These are phyloP conservation scores for Caulochytrium protostelioides DNA, from an alignment of 371 early-diverging fungal species.

Conservation along the genomic window DNA sequence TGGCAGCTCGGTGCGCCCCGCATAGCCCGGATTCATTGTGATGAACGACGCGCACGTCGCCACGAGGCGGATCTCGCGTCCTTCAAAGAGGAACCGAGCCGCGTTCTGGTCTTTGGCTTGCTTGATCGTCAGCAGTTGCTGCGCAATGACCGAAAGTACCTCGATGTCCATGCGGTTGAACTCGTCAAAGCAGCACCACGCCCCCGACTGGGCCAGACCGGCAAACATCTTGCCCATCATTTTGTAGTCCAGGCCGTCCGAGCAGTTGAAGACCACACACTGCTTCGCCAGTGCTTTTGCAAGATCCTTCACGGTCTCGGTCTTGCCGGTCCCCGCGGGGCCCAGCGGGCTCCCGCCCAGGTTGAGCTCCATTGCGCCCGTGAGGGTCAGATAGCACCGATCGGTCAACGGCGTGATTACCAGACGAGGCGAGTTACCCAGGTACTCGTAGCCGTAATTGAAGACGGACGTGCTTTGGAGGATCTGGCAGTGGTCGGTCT, in stretches of 20 bases:
- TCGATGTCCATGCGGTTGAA: conserved; percentile 40
- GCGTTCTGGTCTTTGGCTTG: conserved; percentile 28
- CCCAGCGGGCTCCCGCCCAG: conserved; percentile 34
- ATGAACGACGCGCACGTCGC: conserved; percentile 36
- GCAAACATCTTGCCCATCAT: conserved; percentile 43
- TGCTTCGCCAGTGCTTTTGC: conserved; percentile 32
- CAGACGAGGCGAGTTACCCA: conserved; percentile 26
- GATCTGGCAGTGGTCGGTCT: conserved; percentile 25
- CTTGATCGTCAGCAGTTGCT: conserved; percentile 33
- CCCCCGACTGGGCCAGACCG: conserved; percentile 29
- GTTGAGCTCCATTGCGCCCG: conserved; percentile 31
- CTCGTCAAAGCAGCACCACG: conserved; percentile 44
- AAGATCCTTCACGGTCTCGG: conserved; percentile 36
- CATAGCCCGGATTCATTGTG: conserved; percentile 40
- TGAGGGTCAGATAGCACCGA: conserved; percentile 28
- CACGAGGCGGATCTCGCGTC: conserved; percentile 30
- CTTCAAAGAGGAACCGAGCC: conserved; percentile 29
- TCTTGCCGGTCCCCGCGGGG: conserved; percentile 37
- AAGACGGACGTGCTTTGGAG: conserved; percentile 27
- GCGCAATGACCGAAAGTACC: conserved; percentile 34
- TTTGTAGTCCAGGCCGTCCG: conserved; percentile 33
- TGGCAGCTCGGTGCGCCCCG: conserved; percentile 35
- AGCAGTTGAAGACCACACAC: conserved; percentile 41
- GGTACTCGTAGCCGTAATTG: conserved; percentile 30
- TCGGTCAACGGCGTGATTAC: conserved; percentile 35